Evolutionary conservation across 305 asterid species (phyloP).

Genomic region (Fraxinus angustifolia): DNA sequence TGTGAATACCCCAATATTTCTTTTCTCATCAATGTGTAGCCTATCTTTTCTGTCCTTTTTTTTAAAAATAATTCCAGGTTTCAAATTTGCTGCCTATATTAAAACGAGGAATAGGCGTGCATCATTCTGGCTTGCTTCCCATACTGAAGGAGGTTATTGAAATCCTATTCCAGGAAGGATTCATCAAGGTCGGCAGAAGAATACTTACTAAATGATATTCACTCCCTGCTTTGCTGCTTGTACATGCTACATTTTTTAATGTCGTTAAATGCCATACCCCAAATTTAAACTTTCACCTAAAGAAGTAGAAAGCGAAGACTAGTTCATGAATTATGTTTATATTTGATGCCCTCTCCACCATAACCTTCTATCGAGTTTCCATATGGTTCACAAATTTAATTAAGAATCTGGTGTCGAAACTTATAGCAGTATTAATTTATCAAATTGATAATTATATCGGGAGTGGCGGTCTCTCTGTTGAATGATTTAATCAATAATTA

Average conservation of each 20-base stretch:
- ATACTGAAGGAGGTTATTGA: constrained; percentile 96
- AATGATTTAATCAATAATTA: not conserved
- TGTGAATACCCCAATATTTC: not conserved
- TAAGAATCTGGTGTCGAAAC: not conserved
- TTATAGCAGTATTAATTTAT: not conserved
- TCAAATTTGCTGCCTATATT: constrained; percentile 87
- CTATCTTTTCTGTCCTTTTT: not conserved
- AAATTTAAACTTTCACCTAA: not conserved
- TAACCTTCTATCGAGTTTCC: not conserved
- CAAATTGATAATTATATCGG: not conserved
- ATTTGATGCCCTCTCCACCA: constrained; percentile 6
- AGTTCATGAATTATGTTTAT: constrained; percentile 8
- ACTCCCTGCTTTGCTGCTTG: constrained; percentile 14
- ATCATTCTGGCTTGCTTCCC: constrained; percentile 99
- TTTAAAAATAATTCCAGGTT: constrained; percentile 44
- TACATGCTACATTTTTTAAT: not conserved
- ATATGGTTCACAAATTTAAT: not conserved
- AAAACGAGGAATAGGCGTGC: constrained; percentile 97
- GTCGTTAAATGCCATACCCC: constrained; percentile 5
- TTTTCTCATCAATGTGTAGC: not conserved
- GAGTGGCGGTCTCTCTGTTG: constrained; percentile 7
- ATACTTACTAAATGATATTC: constrained; percentile 1
- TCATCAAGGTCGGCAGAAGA: constrained; percentile 68
- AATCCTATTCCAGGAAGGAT: constrained; percentile 95
- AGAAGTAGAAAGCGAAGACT: constrained; percentile 1